Base-by-base conservation (phyloP, 2,329 filamentous ascomycete species). In the Fusarium tanahbumbuense region DNA sequence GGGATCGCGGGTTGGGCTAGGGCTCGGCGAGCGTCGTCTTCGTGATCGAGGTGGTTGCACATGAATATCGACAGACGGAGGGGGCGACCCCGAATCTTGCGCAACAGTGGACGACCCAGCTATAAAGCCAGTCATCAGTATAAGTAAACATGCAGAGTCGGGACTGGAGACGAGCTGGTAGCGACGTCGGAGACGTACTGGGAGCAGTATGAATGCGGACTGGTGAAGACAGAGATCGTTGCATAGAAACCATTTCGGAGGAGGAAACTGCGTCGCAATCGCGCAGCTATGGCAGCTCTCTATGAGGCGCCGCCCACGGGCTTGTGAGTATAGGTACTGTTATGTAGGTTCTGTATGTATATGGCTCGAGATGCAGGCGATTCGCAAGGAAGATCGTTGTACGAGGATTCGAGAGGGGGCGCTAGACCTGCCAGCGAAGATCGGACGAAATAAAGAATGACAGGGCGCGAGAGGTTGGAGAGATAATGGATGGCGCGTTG, bases 181-280 rank as follows among this genome's bases (percentile, higher is more conserved):
- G 68, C 59, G 61, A 60, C 63, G 68, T 54, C 66, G 64, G 63
- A 53, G 72, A 90, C 89, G 78, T 89, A 91, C 88, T 84, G 76
- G 85, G 82, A 79, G 86, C 85, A 72, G 86, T 82, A 76, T 85
- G 83, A 72, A 85, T 83, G 81, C 85, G 85, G 80, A 88, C 87
- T 74, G 88, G 86, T 79, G 88, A 89, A 72, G 89, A 90, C 68
- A 86, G 82, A 70, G 87, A 88, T 75, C 85, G 85, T 81, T 89
- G 86, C 86, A 88, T 88, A 80, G 86, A 85, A 78, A 87, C 86
- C 85, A 88, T 88, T 80, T 78, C 85, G 84, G 80, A 79, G 84
- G 76, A 69, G 72, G 58, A 52, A 71, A 68, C 71, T 62, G 60
- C 61, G 70, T 67, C 66, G 74, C 75, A 72, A 68, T 76, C 76